phyloP scores from a whole-genome alignment of 2,329 filamentous ascomycete genomes.

The Tolypocladium tropicale region DNA sequence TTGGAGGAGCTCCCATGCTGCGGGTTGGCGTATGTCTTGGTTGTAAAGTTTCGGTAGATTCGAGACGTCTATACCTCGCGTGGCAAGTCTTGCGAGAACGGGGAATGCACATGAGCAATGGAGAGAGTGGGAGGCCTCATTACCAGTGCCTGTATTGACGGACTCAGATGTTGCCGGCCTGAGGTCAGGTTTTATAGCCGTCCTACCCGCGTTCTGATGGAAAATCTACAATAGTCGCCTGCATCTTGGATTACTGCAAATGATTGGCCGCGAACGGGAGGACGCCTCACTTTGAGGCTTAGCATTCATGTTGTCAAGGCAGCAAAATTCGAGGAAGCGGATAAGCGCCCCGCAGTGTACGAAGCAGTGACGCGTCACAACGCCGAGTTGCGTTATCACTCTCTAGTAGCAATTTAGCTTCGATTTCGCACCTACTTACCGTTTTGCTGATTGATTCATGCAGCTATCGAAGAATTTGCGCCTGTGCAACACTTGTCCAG shows the following conservation, averaged over 20 bases:
- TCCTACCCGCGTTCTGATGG: not conserved
- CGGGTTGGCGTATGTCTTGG: not conserved
- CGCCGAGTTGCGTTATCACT: not conserved
- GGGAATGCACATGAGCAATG: not conserved
- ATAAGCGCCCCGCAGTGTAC: not conserved
- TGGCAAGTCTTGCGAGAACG: not conserved
- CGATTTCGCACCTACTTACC: no score
- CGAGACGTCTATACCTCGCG: not conserved
- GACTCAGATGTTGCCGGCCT: not conserved
- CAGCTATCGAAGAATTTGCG: not conserved
- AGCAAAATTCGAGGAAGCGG: not conserved
- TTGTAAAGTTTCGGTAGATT: not conserved
- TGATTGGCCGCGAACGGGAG: not conserved
- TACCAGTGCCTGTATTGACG: no score
- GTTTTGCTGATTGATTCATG: not conserved
- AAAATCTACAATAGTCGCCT: not conserved
- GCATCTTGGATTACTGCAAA: not conserved
- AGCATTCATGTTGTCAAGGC: not conserved
- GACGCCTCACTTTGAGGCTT: not conserved
- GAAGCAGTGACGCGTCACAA: not conserved
- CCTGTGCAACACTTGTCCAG: not conserved
- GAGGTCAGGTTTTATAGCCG: not conserved
- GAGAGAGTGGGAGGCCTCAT: no score
- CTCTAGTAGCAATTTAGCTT: not conserved
- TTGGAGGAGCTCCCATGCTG: not conserved